Conservation (phyloP, 2,329 filamentous ascomycete species). For the Stagonosporopsis cucurbitacearum region DNA sequence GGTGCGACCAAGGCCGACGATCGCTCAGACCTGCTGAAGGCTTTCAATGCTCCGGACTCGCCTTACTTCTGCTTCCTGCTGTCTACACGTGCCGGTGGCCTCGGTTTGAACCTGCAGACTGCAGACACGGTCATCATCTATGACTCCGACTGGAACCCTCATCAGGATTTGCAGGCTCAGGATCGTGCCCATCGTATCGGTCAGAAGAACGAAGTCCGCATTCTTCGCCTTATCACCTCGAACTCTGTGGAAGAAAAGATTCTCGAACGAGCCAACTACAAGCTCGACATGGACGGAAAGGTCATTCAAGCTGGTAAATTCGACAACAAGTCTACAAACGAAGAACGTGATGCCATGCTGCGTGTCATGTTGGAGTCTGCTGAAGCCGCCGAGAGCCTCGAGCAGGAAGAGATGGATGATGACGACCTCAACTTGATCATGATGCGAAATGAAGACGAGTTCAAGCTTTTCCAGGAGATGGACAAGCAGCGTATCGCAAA, state of each 20-base stretch:
- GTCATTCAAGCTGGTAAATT: slow-evolving; percentile 99
- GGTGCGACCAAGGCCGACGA: slow-evolving; percentile 98
- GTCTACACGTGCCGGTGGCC: slow-evolving; percentile 97
- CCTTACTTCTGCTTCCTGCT: slow-evolving; percentile 97
- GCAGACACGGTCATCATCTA: slow-evolving; percentile 99
- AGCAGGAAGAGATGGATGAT: slow-evolving; percentile 98
- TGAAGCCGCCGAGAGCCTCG: slow-evolving; percentile 71
- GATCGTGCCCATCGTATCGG: slow-evolving; percentile 99
- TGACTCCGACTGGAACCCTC: slow-evolving; percentile 99
- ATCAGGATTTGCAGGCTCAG: slow-evolving; percentile 98
- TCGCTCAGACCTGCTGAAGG: slow-evolving; percentile 84
- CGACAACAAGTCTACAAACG: slow-evolving; percentile 98
- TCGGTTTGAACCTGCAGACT: slow-evolving; percentile 95
- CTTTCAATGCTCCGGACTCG: slow-evolving; percentile 89
- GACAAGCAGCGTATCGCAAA: slow-evolving; percentile 75
- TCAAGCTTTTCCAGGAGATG: slow-evolving; percentile 78
- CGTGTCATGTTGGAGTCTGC: slow-evolving; percentile 88
- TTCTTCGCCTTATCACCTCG: slow-evolving; percentile 91
- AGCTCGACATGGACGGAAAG: slow-evolving; percentile 99
- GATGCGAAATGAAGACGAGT: slow-evolving; percentile 83
- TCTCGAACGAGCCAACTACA: slow-evolving; percentile 93
- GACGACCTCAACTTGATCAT: slow-evolving; percentile 96
- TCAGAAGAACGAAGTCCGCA: slow-evolving; percentile 99
- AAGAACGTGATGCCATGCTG: slow-evolving; percentile 95
- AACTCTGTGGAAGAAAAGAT: slow-evolving; percentile 99